A percentile compares a stretch with the other conserved stretches of the same genome.
Conservation (phyloP, 345 rosid species). For the Trapa incisa region DNA sequence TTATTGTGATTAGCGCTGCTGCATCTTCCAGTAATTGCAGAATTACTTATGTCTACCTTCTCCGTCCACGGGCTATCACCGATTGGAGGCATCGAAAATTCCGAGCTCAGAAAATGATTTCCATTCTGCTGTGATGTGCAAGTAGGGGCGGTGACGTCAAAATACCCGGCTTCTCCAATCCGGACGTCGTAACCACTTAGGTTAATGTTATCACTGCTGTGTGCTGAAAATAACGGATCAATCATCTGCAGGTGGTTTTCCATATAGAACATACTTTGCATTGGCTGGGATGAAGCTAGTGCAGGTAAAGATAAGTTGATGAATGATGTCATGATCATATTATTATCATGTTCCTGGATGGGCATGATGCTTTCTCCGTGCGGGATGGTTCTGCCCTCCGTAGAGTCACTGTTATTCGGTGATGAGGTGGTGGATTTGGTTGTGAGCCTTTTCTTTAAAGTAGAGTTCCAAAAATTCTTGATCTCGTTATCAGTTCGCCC, state of each 20-base stretch:
- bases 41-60: background rate
- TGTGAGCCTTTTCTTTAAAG: constrained; percentile 61
- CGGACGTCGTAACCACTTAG: constrained; percentile 22
- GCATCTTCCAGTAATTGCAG: constrained; percentile 10
- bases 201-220: background rate
- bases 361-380: constrained; percentile 22
- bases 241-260: constrained; percentile 23
- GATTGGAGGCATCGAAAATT: constrained; percentile 38
- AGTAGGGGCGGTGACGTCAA: constrained; percentile 19
- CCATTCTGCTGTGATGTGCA: constrained; percentile 13
- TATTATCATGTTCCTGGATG: constrained; percentile 28
- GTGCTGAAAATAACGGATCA: constrained; percentile 27
- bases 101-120: constrained; percentile 24
- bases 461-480: constrained; percentile 91
- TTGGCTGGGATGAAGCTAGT: constrained; percentile 24
- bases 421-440: constrained; percentile 32
- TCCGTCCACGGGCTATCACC: constrained; percentile 18
- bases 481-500: constrained; percentile 90
- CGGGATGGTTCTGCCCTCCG: constrained; percentile 20
- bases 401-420: constrained; percentile 49
- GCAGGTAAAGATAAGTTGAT: constrained; percentile 48
- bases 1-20: constrained; percentile 22
- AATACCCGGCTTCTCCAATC: constrained; percentile 17
- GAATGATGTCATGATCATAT: constrained; percentile 23
- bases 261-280: constrained; percentile 18